phyloP scores from a whole-genome alignment of 495 filamentous ascomycete species.

The Aspergillus nanangensis region DNA sequence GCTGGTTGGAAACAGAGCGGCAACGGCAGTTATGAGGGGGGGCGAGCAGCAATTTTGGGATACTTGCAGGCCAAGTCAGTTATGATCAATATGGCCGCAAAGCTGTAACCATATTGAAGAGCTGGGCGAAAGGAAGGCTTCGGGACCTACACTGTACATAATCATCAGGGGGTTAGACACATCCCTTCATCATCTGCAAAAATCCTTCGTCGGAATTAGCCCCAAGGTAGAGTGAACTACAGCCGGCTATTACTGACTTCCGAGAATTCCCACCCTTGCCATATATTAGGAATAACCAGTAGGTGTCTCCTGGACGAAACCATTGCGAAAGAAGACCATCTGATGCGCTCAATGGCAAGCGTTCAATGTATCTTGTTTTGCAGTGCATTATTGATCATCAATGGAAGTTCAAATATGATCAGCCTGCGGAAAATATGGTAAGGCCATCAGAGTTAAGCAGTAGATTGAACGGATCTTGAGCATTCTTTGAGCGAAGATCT shows the following conservation, averaged over 20 bases:
- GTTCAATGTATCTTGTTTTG: too few relatives aligned
- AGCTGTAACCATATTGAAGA: too few relatives aligned
- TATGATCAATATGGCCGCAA: background rate
- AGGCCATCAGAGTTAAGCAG: background rate
- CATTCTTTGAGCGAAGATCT: background rate
- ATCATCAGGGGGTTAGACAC: background rate
- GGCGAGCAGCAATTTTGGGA: background rate
- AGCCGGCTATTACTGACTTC: too few relatives aligned
- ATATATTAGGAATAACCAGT: too few relatives aligned
- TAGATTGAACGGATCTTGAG: background rate
- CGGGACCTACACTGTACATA: background rate
- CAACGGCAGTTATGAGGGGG: slow-evolving; percentile 1
- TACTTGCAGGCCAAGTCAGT: slow-evolving; percentile 1
- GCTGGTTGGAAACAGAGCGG: slow-evolving; percentile 1
- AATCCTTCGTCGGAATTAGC: too few relatives aligned
- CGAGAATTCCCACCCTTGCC: too few relatives aligned
- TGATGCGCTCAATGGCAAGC: too few relatives aligned
- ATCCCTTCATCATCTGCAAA: too few relatives aligned
- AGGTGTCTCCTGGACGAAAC: too few relatives aligned
- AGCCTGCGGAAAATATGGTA: background rate
- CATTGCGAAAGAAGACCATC: background rate
- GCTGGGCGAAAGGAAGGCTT: background rate
- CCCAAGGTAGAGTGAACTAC: too few relatives aligned
- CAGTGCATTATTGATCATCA: too few relatives aligned
- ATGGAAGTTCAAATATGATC: background rate